Conservation (phyloP, 176 grass and related monocot species). For the Eleusine indica region DNA sequence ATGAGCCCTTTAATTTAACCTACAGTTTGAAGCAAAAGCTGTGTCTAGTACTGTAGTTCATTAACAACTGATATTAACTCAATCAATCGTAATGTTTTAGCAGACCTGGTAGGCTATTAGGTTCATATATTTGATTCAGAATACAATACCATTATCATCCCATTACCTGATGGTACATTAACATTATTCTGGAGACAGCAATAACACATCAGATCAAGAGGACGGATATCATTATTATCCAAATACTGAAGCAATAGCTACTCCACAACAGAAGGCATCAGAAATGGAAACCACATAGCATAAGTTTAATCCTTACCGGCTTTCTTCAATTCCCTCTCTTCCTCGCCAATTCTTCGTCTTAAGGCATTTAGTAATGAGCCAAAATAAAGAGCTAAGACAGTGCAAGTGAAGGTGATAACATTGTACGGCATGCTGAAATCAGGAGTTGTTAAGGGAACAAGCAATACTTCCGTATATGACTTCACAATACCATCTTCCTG, state of each 20-base stretch:
- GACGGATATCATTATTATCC: neutral
- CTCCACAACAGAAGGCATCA: neutral
- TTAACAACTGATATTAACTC: neutral
- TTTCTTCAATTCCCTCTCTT: slow-evolving; percentile 77
- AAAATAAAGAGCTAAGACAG: slow-evolving; percentile 91
- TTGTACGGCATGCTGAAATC: slow-evolving; percentile 99
- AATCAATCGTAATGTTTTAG: neutral
- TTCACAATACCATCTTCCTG: slow-evolving; percentile 78
- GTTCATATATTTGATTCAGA: slow-evolving; percentile 5
- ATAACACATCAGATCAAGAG: slow-evolving; percentile 1
- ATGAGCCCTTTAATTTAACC: neutral
- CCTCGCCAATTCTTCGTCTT: slow-evolving; percentile 77
- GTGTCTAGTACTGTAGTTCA: neutral
- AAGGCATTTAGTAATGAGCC: slow-evolving; percentile 90
- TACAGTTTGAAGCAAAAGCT: neutral
- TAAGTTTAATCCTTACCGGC: slow-evolving; percentile 48
- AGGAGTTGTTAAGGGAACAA: slow-evolving; percentile 96
- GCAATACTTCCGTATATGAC: slow-evolving; percentile 93
- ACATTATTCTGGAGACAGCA: neutral
- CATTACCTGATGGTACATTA: slow-evolving; percentile 7
- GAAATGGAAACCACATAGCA: slow-evolving; percentile 8
- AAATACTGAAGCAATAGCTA: neutral
- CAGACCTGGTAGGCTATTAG: too few species aligned
- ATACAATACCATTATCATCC: neutral
- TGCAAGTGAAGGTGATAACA: slow-evolving; percentile 99